Evolutionary conservation across 768 basidiomycete genomes (phyloP), one percentile per base, ranked within the genome.

Genomic region (Tylopilus subfusipes): DNA sequence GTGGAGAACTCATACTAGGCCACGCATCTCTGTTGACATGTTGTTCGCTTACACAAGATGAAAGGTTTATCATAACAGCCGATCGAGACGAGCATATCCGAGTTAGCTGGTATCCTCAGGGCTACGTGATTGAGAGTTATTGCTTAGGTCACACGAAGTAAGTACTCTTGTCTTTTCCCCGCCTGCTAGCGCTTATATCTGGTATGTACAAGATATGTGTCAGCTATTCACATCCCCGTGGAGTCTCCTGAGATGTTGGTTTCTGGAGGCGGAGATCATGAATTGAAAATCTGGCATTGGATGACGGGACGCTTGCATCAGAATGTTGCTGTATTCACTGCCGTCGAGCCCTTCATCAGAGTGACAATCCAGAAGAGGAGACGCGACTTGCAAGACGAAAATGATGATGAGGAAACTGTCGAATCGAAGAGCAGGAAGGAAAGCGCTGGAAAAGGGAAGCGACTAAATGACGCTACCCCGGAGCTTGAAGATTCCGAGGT

Each of bases 11-110:
- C 49, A 70, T 94, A 36, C 75, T 96, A 0, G 96, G 97, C 10
- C 97, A 99, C 65, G 84, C 88, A 2, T 97, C 94, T 13, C 82
- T 92, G 39, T 71, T 98, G 53, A 96, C 88, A 12, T 71, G 79
- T 1, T 86, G 89, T 68, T 63, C 86, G 42, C 80, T 96, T 51
- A 80, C 85, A 0, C 67, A 70, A 0, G 85, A 90, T 63, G 83
- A 86, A 61, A 78, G 77, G 49, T 85, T 79, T 65, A 85, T 99
- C 63, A 79, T 98, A 58, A 93, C 93, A 0, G 88, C 92, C 0
- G 97, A 98, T 66, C 75, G 97, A 42, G 97, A 99, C 65, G 97
- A 98, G 67, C 97, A 98, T 66, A 88, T 99, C 48, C 79, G 97
- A 50, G 81, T 96, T 16, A 94, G 90, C 63, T 83, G 90, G 82